Percentiles rank a stretch among this genome's conserved stretches.
Conservation (phyloP, 1,139 yeast species). For the Candida glucosophila region DNA sequence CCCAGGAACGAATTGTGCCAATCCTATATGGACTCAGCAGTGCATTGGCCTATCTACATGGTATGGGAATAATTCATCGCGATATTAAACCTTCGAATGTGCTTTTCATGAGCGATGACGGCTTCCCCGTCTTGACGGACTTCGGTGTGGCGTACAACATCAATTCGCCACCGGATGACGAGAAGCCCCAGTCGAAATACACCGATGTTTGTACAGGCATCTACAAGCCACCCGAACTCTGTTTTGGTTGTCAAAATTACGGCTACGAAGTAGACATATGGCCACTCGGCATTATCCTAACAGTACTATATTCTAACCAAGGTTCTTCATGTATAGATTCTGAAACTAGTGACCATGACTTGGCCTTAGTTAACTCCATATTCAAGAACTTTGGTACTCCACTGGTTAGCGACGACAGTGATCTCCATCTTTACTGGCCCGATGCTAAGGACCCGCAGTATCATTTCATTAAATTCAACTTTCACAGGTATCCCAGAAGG, state of each 20-base stretch:
- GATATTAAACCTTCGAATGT: constrained; percentile 82
- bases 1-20: constrained; percentile 7
- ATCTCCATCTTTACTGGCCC: constrained; percentile 24
- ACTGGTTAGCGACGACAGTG: constrained; percentile 38
- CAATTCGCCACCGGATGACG: constrained; percentile 26
- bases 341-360: constrained; percentile 41
- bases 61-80: constrained; percentile 67
- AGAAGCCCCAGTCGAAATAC: constrained; percentile 38
- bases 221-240: constrained; percentile 79
- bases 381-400: constrained; percentile 69
- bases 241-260: constrained; percentile 63
- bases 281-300: constrained; percentile 64
- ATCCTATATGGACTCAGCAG: constrained; percentile 14
- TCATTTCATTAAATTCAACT: constrained; percentile 23
- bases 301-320: constrained; percentile 46
- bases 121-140: constrained; percentile 52
- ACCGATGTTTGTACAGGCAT: constrained; percentile 71
- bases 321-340: constrained; percentile 33
- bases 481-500: constrained; percentile 11
- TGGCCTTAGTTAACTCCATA: constrained; percentile 53
- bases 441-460: constrained; percentile 21
- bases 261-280: constrained; percentile 65
- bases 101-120: constrained; percentile 31
- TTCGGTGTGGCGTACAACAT: constrained; percentile 63
- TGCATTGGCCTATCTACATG: constrained; percentile 19